Evolutionary conservation across 805 yeast genomes (phyloP), one percentile per base, ranked within the genome.

Genomic region (Barnettozyma sucrosica): DNA sequence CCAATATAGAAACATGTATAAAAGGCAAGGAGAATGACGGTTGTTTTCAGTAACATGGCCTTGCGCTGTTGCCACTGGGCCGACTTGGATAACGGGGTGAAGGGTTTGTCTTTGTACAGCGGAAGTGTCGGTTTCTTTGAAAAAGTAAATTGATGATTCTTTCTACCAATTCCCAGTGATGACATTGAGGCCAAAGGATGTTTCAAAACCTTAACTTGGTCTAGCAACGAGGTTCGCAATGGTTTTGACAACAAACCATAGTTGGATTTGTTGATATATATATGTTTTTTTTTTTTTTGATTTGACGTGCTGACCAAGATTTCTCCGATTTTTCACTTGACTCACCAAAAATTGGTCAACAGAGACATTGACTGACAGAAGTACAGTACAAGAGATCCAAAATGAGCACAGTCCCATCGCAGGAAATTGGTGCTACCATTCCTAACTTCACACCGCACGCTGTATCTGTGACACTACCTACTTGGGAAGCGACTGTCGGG

Each of bases 381-480:
- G n/a, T n/a, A n/a, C n/a, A n/a, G n/a, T n/a, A n/a, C n/a, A n/a
- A n/a, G 16, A 28, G 32, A 28, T 28, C n/a, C 11, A 11, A 11
- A 24, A 46, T 46, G 49, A 46, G 30, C 16, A 18, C 33, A 1
- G 18, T 41, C 3, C 62, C 62, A 28, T 59, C 63, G 2, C 63
- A 61, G 49, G 59, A 55, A 45, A 76, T 89, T 16, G 97, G 97
- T 4, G 84, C 77, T 16, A 80, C 96, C 2, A 90, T 93, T 49
- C 97, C 99, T 3, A 83, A 86, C 50, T 83, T 88, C 63, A 84
- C 95, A 0, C 81, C 84, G 3, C 98, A 93, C 65, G 97, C 97
- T 0, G 96, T 92, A 2, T 87, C 96, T 11, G 97, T 92, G 41
- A 86, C 96, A 2, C 73, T 92, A 30, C 99, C 99, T 7, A 86